Base-by-base conservation (phyloP, 768 basidiomycete genomes). In the Psilocybe azurescens region DNA sequence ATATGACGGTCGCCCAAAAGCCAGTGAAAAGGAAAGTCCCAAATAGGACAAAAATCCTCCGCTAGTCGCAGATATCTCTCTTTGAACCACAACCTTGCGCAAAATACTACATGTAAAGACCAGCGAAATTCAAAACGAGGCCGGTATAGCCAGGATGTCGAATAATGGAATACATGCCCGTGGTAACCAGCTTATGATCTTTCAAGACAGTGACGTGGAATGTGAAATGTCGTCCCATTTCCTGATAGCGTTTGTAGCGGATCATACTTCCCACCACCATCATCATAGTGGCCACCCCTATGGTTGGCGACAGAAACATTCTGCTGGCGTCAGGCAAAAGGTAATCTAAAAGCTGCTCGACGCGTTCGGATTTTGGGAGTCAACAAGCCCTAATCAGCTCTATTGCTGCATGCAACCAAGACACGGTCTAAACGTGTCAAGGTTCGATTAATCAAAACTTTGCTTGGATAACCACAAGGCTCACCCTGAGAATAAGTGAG, bases 161-260 rank as follows among this genome's bases (percentile, higher is more conserved):
- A 3, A 63, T 41, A 29, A 49, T 30, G 41, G 62, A 18, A 41
- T 63, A 63, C 29, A 47, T 36, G 2, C 62, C 62, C 3, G 52
- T 48, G 16, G 52, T 58, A 13, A 63, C 47, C 24, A 63, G 56
- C 49, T 61, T 36, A 50, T 61, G 59, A 29, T 60, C 63, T 32
- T 58, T 58, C 16, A 50, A 46, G 39, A 63, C 57, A 30, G 47
- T 57, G 48, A 55, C 39, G 36, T 59, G 30, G 52, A 41, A 58
- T 13, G 14, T 55, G 47, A 36, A 63, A 47, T 49, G 41, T 8
- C 20, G n/a, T 14, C 51, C 58, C 38, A 59, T 14, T 24, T 30
- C 58, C 32, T 28, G n/a, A 29, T 20, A 60, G n/a, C 20, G 46
- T 6, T 29, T 3, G n/a, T 41, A 13, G 5, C 53, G 53, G 18